These are phyloP conservation scores for Alternaria panax DNA, from an alignment of 2,329 filamentous ascomycete genomes.

Conservation along the genomic window DNA sequence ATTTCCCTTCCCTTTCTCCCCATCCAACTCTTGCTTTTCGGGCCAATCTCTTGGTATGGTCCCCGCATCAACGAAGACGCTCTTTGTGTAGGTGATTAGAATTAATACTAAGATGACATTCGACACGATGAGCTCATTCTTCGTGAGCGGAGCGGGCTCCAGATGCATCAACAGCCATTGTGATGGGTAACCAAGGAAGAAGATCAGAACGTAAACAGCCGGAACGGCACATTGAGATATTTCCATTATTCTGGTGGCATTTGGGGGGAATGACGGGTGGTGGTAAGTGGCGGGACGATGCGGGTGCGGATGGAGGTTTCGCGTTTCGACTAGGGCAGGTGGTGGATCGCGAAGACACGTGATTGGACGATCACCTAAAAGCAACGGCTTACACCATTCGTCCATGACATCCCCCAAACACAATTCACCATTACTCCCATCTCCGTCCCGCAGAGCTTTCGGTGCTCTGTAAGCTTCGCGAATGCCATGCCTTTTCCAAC, in stretches of 20 bases:
- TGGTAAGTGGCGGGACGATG: not conserved
- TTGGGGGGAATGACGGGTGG: not conserved
- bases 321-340: not conserved
- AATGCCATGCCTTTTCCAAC: slow-evolving; percentile 33
- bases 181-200: slow-evolving; percentile 74
- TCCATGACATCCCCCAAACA: not conserved
- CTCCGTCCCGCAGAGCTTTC: not conserved
- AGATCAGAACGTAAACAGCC: slow-evolving; percentile 69
- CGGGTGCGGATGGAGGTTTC: slow-evolving; percentile 2
- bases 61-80: slow-evolving; percentile 67
- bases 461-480: not conserved
- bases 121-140: slow-evolving; percentile 66
- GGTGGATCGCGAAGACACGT: slow-evolving; percentile 32
- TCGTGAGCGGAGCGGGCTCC: slow-evolving; percentile 66
- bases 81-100: slow-evolving; percentile 73
- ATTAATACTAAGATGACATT: slow-evolving; percentile 70
- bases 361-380: slow-evolving; percentile 19
- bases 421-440: not conserved
- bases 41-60: slow-evolving; percentile 53
- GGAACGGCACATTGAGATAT: slow-evolving; percentile 67
- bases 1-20: not conserved
- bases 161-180: slow-evolving; percentile 71
- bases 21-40: slow-evolving; percentile 14
- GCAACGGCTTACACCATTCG: slow-evolving; percentile 3
- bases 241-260: slow-evolving; percentile 32